phyloP scores from a whole-genome alignment of 2,329 filamentous ascomycete species.

The Amphichorda felina region DNA sequence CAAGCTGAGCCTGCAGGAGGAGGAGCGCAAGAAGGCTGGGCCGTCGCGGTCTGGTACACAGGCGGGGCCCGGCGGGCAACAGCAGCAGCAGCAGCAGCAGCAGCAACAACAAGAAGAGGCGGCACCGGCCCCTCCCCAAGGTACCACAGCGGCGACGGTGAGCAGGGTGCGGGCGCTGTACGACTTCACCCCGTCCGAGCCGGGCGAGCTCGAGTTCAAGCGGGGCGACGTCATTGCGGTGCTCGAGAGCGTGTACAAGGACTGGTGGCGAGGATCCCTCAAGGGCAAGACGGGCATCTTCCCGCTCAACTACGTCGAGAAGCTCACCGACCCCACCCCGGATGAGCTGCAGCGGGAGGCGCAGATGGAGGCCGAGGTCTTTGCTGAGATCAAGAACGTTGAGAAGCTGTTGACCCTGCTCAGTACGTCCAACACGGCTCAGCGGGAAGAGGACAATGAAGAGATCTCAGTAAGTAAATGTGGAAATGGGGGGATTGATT shows the following conservation, averaged over 20 bases:
- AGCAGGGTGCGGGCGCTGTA: conserved; percentile 88
- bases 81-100: conserved; percentile 1
- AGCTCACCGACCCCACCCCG: conserved; percentile 83
- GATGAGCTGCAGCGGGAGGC: conserved; percentile 93
- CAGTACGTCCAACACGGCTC: conserved; percentile 72
- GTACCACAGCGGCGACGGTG: conserved; percentile 91
- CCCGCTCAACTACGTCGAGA: conserved; percentile 97
- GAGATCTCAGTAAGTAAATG: conserved; percentile 65
- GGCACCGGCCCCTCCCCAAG: conserved; percentile 52
- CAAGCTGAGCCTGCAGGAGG: conserved; percentile 84
- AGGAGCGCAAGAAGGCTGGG: conserved; percentile 46
- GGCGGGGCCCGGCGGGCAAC: conserved; percentile 12
- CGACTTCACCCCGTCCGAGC: conserved; percentile 89
- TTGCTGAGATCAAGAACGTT: conserved; percentile 52
- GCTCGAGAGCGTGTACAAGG: conserved; percentile 94
- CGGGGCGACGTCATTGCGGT: conserved; percentile 97
- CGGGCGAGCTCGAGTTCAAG: conserved; percentile 89
- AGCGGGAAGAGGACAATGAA: conserved; percentile 85
- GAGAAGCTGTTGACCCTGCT: conserved; percentile 72
- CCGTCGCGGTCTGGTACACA: conserved; percentile 18
- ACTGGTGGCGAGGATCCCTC: conserved; percentile 97
- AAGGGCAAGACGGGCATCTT: conserved; percentile 96
- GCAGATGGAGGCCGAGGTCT: conserved; percentile 74
- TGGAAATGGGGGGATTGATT: background rate
- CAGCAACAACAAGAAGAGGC: conserved; percentile 18